Evolutionary conservation across 2,329 filamentous ascomycete genomes (phyloP).

Genomic region (Trichoderma harzianum): DNA sequence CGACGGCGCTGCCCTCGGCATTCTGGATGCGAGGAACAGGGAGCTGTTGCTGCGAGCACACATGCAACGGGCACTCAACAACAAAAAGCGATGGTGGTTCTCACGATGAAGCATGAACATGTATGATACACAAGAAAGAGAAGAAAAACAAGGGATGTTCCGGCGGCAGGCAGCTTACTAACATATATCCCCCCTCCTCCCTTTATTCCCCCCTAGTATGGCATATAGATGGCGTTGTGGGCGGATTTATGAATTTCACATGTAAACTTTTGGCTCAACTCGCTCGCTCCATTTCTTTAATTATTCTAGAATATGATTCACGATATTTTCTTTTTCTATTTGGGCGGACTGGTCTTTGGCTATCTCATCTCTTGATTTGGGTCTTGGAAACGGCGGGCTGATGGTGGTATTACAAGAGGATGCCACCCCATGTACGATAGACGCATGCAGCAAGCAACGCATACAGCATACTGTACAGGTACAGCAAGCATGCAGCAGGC

Average conservation of each 20-base stretch:
- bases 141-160: background rate
- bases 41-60: conserved; percentile 53
- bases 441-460: background rate
- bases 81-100: conserved; percentile 34
- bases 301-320: background rate
- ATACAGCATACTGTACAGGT: background rate
- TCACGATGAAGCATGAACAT: conserved; percentile 1
- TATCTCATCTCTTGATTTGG: conserved; percentile 10
- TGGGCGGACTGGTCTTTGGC: background rate
- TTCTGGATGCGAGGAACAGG: conserved; percentile 52
- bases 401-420: background rate
- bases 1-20: conserved; percentile 44
- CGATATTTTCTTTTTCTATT: background rate
- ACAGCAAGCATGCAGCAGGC: background rate
- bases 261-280: background rate
- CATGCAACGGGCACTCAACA: conserved; percentile 43
- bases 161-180: background rate
- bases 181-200: background rate
- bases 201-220: background rate
- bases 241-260: background rate
- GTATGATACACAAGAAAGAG: background rate
- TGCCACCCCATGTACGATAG: conserved; percentile 11
- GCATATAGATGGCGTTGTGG: conserved; percentile 15
- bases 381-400: background rate
- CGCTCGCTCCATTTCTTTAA: background rate